These are phyloP conservation scores for Penicillium corylophilum DNA, from an alignment of 2,329 filamentous ascomycete species.

Conservation along the genomic window DNA sequence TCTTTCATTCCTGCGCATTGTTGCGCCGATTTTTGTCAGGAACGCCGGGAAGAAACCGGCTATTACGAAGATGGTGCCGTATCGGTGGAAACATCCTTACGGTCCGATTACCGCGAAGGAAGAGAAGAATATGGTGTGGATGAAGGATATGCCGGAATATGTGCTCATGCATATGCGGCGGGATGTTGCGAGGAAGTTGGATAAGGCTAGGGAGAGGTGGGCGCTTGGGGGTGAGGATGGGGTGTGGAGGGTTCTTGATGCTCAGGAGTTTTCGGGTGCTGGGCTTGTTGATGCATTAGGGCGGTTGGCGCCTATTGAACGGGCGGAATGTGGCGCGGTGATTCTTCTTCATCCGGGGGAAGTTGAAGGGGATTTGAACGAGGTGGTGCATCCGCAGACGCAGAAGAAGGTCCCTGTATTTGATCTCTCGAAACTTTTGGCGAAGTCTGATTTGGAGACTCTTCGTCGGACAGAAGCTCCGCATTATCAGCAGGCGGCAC, in stretches of 20 bases:
- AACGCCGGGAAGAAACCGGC: conserved; percentile 11
- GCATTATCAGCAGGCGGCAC: conserved; percentile 32
- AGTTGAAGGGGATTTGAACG: not conserved
- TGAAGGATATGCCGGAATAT: conserved; percentile 49
- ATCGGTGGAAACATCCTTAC: conserved; percentile 35
- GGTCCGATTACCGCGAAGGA: conserved; percentile 28
- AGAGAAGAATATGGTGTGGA: conserved; percentile 43
- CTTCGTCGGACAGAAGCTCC: conserved; percentile 27
- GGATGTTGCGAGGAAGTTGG: conserved; percentile 37
- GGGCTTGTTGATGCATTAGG: conserved; percentile 22
- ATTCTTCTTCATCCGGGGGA: conserved; percentile 14
- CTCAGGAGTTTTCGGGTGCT: conserved; percentile 19
- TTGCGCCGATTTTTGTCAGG: conserved; percentile 17
- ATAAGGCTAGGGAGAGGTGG: conserved; percentile 28
- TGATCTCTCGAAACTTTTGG: conserved; percentile 35
- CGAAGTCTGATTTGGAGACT: conserved; percentile 28
- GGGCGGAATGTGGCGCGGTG: conserved; percentile 34
- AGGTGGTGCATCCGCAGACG: conserved; percentile 29
- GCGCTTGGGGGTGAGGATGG: conserved; percentile 16
- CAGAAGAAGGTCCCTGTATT: conserved; percentile 38
- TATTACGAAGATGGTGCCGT: conserved; percentile 30
- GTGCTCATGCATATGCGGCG: conserved; percentile 40
- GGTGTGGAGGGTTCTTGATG: conserved; percentile 29
- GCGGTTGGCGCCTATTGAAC: conserved; percentile 22
- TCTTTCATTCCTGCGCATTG: conserved; percentile 23